Evolutionary conservation across 2,329 filamentous ascomycete genomes (phyloP), one percentile per base, ranked within the genome.

Genomic region (Venturiaceae sp.): DNA sequence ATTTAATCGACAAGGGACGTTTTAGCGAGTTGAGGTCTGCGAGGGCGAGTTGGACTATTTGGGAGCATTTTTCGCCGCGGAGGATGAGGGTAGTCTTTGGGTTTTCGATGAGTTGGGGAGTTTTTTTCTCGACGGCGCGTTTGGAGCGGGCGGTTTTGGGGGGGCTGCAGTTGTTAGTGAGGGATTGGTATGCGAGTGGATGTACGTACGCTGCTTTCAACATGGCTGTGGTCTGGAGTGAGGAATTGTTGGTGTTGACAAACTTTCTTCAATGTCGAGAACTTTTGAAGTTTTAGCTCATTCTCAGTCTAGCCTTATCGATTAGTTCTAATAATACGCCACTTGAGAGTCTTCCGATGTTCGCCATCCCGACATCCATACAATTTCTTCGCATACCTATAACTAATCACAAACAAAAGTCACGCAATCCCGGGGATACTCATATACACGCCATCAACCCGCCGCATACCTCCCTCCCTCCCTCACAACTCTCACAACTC

Each of bases 121-220:
- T 92, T 68, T 89, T 88, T 75, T 95, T 92, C 72, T 95, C 94
- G 70, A 97, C 85, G 63, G 90, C 92, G 66, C 94, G 87, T 81
- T 96, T 96, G 60, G 91, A 94, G 79, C 94, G 91, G 66, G 92
- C 91, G 75, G 85, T 89, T 32, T 57, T 57, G 8, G 55, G 55
- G 39, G 39, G 19, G 39, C 55, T 57, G 23, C 14, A 3, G 8
- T 2, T 3, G 3, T 36, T 7, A 36, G 19, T 36, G 19, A 21
- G 36, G 13, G 21, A 36, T 5, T 5, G 39, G 26, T 16, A 26
- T 14, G 4, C n/a, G 23, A 30, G 3, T 7, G 16, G 14, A 6
- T 11, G 21, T 36, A 50, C 55, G 11, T 57, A 57, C 55, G 44
- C 55, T 47, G 55, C 34, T 50, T 50, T 39, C 26, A 57, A 34